Conservation (phyloP, 2,329 filamentous ascomycete genomes). For the Xylariaceae sp. region DNA sequence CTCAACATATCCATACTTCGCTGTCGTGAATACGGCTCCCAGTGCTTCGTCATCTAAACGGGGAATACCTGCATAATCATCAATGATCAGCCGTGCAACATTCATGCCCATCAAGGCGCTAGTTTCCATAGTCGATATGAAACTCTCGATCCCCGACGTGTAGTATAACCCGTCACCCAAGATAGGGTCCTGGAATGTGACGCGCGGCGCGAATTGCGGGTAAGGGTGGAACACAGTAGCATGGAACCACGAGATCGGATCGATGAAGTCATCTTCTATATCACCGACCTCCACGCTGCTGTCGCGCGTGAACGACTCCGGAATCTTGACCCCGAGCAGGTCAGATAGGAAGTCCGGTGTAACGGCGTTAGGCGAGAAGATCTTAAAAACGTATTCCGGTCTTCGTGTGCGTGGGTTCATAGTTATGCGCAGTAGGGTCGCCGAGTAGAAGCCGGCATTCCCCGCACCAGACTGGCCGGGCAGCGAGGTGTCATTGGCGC, state of each 20-base stretch:
- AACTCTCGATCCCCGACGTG: conserved; percentile 77
- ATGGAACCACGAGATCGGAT: conserved; percentile 69
- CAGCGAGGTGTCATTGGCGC: conserved; percentile 49
- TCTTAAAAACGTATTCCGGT: conserved; percentile 60
- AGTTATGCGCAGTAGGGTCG: conserved; percentile 66
- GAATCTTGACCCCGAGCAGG: conserved; percentile 48
- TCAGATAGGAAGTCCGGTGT: conserved; percentile 50
- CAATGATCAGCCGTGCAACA: conserved; percentile 65
- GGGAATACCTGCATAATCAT: conserved; percentile 43
- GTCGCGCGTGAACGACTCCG: conserved; percentile 36
- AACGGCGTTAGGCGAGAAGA: conserved; percentile 56
- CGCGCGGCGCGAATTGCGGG: conserved; percentile 75
- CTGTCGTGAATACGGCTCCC: neutral
- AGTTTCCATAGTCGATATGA: conserved; percentile 98
- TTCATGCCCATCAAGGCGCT: conserved; percentile 88
- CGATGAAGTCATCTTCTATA: conserved; percentile 30
- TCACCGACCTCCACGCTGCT: conserved; percentile 29
- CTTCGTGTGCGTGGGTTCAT: conserved; percentile 55
- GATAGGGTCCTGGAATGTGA: conserved; percentile 79
- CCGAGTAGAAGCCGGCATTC: conserved; percentile 75
- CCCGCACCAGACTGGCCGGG: conserved; percentile 59
- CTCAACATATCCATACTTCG: conserved; percentile 12
- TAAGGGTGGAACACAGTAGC: conserved; percentile 80
- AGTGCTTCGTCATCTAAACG: conserved; percentile 7
- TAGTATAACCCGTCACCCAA: conserved; percentile 66